Evolutionary conservation across 1,284 basidiomycete species (phyloP), one percentile per base, ranked within the genome.

Genomic region (Psilocybe mexicana): DNA sequence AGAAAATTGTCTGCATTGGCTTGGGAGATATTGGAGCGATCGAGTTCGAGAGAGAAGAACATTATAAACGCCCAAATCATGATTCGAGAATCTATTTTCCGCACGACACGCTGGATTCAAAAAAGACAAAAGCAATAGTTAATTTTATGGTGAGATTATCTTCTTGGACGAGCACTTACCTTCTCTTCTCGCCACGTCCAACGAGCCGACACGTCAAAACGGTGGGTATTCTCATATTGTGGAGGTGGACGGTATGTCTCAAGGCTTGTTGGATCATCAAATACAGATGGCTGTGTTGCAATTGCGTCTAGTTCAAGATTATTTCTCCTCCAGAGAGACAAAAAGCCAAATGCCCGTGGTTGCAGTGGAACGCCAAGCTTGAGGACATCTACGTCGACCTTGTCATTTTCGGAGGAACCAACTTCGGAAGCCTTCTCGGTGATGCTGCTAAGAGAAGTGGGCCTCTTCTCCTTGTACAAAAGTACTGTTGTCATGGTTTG

Each of bases 111-210:
- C 84, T 84, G 56, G 14, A 58, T n/a, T 47, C 50, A 36, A 28
- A 25, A 6, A 33, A 33, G 4, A 6, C 8, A 6, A 33, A 33
- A 8, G 30, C 30, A 6, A 6, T 8, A 6, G 30, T 33, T 33
- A 33, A 33, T 33, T 33, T 4, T 33, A 4, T 33, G 5, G 5
- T 33, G 5, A 6, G 30, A 33, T 8, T 33, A 4, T 33, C 30
- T 4, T 8, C 30, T 25, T 44, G 28, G 1, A 52, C 6, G 23
- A 12, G 18, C 11, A 28, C 74, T 26, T 59, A 81, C 81, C 67
- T 76, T 76, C 69, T 90, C 88, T 68, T 91, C 87, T 38, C 82
- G 70, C 79, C 82, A 86, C 8, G 87, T 90, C 88, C 88, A 91
- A 6, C 87, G 78, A 23, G 87, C 87, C 12, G 72, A 54, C 0